Evolutionary conservation across 2,329 filamentous ascomycete genomes (phyloP).

Genomic region (Diaporthe sp.): DNA sequence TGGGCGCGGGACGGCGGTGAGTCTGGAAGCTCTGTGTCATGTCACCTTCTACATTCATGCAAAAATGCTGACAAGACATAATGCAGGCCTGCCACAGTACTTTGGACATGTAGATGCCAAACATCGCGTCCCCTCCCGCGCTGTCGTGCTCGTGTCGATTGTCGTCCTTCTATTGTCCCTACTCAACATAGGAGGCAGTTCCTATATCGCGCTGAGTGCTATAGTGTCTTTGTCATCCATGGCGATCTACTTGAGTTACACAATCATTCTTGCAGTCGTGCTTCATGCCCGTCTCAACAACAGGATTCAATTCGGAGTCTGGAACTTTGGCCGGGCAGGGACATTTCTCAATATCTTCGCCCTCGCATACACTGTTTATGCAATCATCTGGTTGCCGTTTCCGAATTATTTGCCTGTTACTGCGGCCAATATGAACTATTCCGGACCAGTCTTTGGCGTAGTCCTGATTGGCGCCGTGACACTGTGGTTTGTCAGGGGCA

Average conservation of each 20-base stretch:
- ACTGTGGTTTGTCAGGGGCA: slow-evolving; percentile 38
- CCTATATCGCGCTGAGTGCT: slow-evolving; percentile 53
- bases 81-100: slow-evolving; percentile 10
- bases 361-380: slow-evolving; percentile 41
- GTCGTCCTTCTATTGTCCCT: slow-evolving; percentile 52
- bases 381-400: slow-evolving; percentile 41
- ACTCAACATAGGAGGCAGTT: slow-evolving; percentile 55
- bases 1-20: slow-evolving; percentile 62
- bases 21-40: slow-evolving; percentile 48
- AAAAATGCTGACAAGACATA: slow-evolving; percentile 37
- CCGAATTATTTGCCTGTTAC: slow-evolving; percentile 42
- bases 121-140: slow-evolving; percentile 53
- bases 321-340: slow-evolving; percentile 41
- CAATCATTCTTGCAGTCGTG: slow-evolving; percentile 40
- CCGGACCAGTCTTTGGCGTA: slow-evolving; percentile 29
- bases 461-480: slow-evolving; percentile 31
- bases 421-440: slow-evolving; percentile 43
- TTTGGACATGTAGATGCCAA: slow-evolving; percentile 48
- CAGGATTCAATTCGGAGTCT: slow-evolving; percentile 12
- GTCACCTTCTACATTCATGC: slow-evolving; percentile 54
- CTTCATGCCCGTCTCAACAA: slow-evolving; percentile 37
- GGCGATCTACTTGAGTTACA: slow-evolving; percentile 42
- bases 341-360: slow-evolving; percentile 40
- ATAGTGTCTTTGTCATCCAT: slow-evolving; percentile 54
- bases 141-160: slow-evolving; percentile 51